phyloP scores from a whole-genome alignment of 2,329 filamentous ascomycete genomes.

The Huntiella abstrusa region DNA sequence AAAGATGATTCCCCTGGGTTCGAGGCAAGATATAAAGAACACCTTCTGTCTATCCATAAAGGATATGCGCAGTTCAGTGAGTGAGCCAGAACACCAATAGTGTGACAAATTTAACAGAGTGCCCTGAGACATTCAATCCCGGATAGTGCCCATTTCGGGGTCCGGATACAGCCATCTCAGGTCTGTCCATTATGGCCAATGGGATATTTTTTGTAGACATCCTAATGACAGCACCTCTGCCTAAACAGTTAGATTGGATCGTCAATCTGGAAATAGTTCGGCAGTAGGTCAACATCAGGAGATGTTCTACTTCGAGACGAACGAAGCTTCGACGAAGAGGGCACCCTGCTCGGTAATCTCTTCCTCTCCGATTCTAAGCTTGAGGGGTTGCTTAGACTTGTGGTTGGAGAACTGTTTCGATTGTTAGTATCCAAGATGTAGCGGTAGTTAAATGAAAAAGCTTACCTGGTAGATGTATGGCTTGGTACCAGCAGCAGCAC shows the following conservation, averaged over 20 bases:
- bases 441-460: background rate
- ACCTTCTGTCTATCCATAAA: too few relatives aligned
- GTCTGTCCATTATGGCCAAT: background rate
- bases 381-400: constrained; percentile 46
- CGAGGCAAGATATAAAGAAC: too few relatives aligned
- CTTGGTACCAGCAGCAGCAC: constrained; percentile 73
- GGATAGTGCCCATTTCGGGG: too few relatives aligned
- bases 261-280: background rate
- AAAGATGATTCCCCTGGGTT: too few relatives aligned
- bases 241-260: constrained; percentile 1
- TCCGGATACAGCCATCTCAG: too few relatives aligned
- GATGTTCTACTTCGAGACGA: constrained; percentile 46
- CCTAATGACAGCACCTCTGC: background rate
- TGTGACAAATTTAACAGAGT: too few relatives aligned
- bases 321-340: constrained; percentile 83
- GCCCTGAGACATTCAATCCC: too few relatives aligned
- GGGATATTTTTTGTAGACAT: background rate
- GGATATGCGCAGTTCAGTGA: too few relatives aligned
- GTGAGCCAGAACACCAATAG: too few relatives aligned
- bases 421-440: constrained; percentile 13
- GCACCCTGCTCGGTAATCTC: constrained; percentile 60
- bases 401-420: constrained; percentile 45
- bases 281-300: background rate
- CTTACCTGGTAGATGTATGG: constrained; percentile 90
- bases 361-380: constrained; percentile 68